phyloP scores from a whole-genome alignment of 441 rosid species.

The Adansonia grandidieri region DNA sequence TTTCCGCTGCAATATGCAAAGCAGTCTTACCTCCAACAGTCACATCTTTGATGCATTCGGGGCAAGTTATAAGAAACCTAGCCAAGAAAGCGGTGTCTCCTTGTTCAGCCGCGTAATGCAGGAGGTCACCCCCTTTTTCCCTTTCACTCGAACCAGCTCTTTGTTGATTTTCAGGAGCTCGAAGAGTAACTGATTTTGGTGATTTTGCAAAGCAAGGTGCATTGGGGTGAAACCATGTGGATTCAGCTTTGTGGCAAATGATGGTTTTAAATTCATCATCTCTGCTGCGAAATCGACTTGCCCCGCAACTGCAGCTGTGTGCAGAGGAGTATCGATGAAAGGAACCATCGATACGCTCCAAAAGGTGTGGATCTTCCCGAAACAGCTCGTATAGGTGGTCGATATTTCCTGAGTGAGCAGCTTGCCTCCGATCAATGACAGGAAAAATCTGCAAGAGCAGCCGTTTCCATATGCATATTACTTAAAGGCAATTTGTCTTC shows the following conservation, averaged over 20 bases:
- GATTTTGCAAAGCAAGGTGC: not conserved
- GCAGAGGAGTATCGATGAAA: not conserved
- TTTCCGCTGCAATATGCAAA: slow-evolving; percentile 29
- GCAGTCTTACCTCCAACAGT: slow-evolving; percentile 28
- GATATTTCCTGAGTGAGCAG: not conserved
- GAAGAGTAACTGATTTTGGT: not conserved
- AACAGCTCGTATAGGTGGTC: not conserved
- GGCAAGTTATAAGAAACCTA: slow-evolving; percentile 33
- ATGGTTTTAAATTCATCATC: not conserved
- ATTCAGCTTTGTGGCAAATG: not conserved
- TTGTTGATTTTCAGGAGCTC: not conserved
- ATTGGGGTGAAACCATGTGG: not conserved
- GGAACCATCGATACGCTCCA: not conserved
- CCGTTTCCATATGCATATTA: not conserved
- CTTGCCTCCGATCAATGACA: not conserved
- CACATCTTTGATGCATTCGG: slow-evolving; percentile 34
- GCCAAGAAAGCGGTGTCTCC: slow-evolving; percentile 33
- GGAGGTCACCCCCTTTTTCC: not conserved
- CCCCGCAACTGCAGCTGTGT: not conserved
- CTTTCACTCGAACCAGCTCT: not conserved
- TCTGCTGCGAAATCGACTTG: not conserved
- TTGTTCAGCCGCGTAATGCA: slow-evolving; percentile 1
- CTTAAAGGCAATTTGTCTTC: not conserved
- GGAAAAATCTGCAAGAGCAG: not conserved
- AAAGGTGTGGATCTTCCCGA: not conserved